Evolutionary conservation across 163 green algal genomes (phyloP).

Genomic region (Scenedesmus sp.): DNA sequence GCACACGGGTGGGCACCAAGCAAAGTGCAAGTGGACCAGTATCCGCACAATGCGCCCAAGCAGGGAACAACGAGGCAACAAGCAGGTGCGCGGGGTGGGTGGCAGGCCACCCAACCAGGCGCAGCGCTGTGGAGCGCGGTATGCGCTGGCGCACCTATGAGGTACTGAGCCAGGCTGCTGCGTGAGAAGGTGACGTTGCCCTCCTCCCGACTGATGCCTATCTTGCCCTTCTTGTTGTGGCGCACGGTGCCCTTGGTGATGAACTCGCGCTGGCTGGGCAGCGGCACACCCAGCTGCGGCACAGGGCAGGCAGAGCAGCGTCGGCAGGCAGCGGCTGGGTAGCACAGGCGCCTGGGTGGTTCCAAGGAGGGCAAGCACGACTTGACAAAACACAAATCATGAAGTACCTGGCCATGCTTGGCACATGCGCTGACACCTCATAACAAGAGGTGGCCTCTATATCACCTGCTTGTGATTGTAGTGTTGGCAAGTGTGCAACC

Average conservation of each 20-base stretch:
- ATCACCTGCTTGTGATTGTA: too few species aligned
- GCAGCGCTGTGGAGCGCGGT: neutral
- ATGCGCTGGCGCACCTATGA: slow-evolving; percentile 57
- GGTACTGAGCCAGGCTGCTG: slow-evolving; percentile 62
- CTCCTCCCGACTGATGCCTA: slow-evolving; percentile 62
- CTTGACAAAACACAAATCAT: too few species aligned
- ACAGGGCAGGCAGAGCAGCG: neutral
- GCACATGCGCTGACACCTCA: too few species aligned
- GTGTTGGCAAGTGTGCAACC: neutral
- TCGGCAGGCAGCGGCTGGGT: neutral
- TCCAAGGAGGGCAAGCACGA: neutral
- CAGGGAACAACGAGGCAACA: neutral
- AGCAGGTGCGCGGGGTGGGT: neutral
- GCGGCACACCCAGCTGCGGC: slow-evolving; percentile 61
- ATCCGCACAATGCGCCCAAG: neutral
- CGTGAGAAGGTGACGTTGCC: slow-evolving; percentile 68
- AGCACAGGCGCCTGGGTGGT: neutral
- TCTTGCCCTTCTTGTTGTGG: slow-evolving; percentile 63
- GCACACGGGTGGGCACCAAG: neutral
- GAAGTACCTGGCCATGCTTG: too few species aligned
- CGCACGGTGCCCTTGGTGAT: slow-evolving; percentile 65
- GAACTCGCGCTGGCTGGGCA: slow-evolving; percentile 64
- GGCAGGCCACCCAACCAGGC: neutral
- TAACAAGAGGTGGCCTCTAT: too few species aligned
- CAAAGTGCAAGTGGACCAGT: neutral